Percentiles rank a stretch among this genome's conserved stretches.
Evolutionary conservation across 139 green algal species (phyloP).

Genomic region (Tetraselmis chui): DNA sequence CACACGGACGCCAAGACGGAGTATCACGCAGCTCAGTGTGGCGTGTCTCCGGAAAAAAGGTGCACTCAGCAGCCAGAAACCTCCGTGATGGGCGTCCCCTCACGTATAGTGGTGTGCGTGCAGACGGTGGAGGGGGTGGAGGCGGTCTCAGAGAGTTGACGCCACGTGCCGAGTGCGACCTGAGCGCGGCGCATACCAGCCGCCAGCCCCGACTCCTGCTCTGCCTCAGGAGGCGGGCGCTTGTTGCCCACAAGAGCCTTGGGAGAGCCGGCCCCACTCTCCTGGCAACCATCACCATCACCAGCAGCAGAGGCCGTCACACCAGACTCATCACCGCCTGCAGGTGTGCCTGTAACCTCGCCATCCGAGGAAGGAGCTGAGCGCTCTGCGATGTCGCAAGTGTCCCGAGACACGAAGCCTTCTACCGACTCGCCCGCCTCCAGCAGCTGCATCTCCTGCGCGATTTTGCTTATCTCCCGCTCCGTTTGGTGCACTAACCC

Average conservation of each 20-base stretch:
- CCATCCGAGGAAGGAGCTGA: no score
- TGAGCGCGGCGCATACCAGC: conserved; percentile 26
- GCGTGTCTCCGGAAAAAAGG: no score
- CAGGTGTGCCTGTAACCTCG: conserved; percentile 24
- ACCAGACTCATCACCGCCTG: conserved; percentile 51
- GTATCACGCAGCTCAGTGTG: no score
- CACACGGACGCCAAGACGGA: no score
- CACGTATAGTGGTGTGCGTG: background rate
- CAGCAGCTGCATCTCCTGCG: background rate
- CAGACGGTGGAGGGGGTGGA: conserved; percentile 61
- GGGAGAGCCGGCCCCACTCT: background rate
- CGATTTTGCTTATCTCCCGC: conserved; percentile 15
- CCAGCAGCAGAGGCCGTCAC: conserved; percentile 29
- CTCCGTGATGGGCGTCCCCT: background rate
- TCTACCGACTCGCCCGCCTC: conserved; percentile 4
- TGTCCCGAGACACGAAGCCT: no score
- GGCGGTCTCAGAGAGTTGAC: conserved; percentile 51
- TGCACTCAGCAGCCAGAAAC: background rate
- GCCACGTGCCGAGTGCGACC: conserved; percentile 46
- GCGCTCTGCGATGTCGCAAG: no score
- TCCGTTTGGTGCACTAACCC: conserved; percentile 45
- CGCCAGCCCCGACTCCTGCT: background rate
- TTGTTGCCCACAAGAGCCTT: conserved; percentile 8
- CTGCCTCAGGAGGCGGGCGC: conserved; percentile 27
- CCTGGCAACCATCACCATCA: conserved; percentile 3